Percentiles rank a stretch among this genome's conserved stretches.
These are phyloP conservation scores for Cymbopogon citratus DNA, from an alignment of 176 grass and related monocot species.

Conservation along the genomic window DNA sequence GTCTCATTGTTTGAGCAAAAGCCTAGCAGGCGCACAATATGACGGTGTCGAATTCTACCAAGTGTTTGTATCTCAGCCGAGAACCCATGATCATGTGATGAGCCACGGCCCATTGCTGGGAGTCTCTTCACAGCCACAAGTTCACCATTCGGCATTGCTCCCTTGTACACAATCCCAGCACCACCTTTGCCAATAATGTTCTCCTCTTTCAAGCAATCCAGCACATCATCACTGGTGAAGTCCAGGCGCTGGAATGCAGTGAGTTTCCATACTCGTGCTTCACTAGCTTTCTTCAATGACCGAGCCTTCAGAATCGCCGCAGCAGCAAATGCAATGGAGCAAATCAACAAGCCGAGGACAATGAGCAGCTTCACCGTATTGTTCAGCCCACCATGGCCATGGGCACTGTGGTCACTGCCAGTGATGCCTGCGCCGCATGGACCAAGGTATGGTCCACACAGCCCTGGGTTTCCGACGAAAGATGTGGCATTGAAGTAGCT, in stretches of 20 bases:
- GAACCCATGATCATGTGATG: constrained; percentile 94
- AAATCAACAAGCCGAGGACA: constrained; percentile 64
- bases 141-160: constrained; percentile 70
- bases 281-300: constrained; percentile 76
- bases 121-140: constrained; percentile 89
- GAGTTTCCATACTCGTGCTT: constrained; percentile 78
- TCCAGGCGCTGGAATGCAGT: constrained; percentile 94
- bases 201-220: constrained; percentile 88
- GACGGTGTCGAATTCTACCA: constrained; percentile 89
- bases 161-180: constrained; percentile 95
- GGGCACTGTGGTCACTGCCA: neutral
- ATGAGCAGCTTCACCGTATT: constrained; percentile 75
- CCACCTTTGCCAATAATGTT: constrained; percentile 98
- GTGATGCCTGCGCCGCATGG: constrained; percentile 46
- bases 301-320: constrained; percentile 76
- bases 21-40: constrained; percentile 83
- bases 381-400: constrained; percentile 52
- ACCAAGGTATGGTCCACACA: constrained; percentile 88
- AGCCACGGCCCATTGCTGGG: constrained; percentile 61
- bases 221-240: constrained; percentile 86
- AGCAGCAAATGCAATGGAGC: constrained; percentile 73
- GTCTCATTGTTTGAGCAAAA: constrained; percentile 98
- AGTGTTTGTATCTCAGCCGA: constrained; percentile 94
- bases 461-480: constrained; percentile 71
- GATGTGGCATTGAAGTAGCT: constrained; percentile 99